These are phyloP conservation scores for Chalciporus chontae DNA, from an alignment of 768 basidiomycete genomes.

Conservation along the genomic window DNA sequence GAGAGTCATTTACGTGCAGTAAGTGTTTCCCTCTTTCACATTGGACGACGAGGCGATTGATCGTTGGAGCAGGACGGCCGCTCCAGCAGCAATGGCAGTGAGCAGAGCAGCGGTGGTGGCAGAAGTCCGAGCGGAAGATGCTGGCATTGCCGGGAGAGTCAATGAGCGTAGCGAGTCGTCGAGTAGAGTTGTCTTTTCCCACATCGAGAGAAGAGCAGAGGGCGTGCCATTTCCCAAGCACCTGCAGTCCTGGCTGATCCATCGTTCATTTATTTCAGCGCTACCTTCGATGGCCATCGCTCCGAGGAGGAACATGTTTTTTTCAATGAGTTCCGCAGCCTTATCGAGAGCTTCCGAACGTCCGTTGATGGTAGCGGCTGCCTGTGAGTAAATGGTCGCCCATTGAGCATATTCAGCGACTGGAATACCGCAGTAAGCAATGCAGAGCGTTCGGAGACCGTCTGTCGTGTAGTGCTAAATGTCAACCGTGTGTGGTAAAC, in stretches of 20 bases:
- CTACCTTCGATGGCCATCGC: conserved; percentile 99
- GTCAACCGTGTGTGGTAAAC: not conserved
- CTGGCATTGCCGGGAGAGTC: no score
- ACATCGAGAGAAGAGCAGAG: no score
- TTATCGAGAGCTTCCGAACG: conserved; percentile 92
- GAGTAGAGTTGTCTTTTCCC: no score
- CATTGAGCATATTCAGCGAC: conserved; percentile 90
- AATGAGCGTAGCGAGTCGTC: no score
- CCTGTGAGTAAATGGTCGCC: conserved; percentile 84
- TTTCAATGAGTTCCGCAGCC: conserved; percentile 94
- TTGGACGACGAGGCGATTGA: not conserved
- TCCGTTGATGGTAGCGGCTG: conserved; percentile 92
- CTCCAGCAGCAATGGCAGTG: no score
- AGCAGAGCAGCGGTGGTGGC: no score
- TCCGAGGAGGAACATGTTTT: conserved; percentile 87
- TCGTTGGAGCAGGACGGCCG: no score
- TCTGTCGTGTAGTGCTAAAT: conserved; percentile 92
- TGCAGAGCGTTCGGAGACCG: conserved; percentile 92
- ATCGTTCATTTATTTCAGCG: no score
- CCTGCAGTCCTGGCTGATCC: no score
- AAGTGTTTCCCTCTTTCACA: not conserved
- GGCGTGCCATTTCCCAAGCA: no score
- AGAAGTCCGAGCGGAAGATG: no score
- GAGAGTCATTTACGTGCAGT: conserved; percentile 15
- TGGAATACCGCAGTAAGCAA: conserved; percentile 90